phyloP scores from a whole-genome alignment of 2,329 filamentous ascomycete genomes.

The Diaporthe batatas region DNA sequence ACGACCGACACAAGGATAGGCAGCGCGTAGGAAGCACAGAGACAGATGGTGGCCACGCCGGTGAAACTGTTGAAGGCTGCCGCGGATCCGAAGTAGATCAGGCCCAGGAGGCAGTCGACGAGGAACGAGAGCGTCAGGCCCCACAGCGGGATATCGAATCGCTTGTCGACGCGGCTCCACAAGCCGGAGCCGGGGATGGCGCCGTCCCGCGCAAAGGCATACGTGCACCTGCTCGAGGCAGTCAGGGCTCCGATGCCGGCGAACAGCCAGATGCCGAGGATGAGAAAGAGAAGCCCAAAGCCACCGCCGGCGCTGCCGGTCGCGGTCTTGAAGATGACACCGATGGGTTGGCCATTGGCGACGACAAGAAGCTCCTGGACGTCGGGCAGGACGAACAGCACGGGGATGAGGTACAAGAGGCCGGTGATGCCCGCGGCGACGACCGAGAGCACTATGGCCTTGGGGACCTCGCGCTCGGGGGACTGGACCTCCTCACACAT shows the following conservation, averaged over 20 bases:
- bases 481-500: conserved; percentile 82
- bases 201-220: conserved; percentile 81
- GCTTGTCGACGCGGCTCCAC: conserved; percentile 75
- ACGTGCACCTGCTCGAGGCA: conserved; percentile 80
- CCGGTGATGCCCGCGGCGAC: conserved; percentile 76
- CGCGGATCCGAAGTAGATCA: conserved; percentile 83
- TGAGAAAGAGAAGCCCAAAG: conserved; percentile 80
- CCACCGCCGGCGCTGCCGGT: conserved; percentile 80
- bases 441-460: conserved; percentile 78
- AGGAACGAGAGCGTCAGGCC: conserved; percentile 76
- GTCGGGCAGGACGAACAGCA: conserved; percentile 81
- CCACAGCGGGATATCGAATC: conserved; percentile 77
- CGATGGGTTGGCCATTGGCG: conserved; percentile 81
- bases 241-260: conserved; percentile 82
- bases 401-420: conserved; percentile 76
- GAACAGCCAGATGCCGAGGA: conserved; percentile 83
- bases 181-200: conserved; percentile 78
- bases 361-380: conserved; percentile 73
- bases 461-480: conserved; percentile 76
- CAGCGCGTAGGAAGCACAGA: conserved; percentile 80
- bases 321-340: conserved; percentile 79
- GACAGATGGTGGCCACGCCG: conserved; percentile 83
- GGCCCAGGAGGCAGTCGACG: conserved; percentile 78
- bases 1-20: conserved; percentile 80
- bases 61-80: conserved; percentile 86